Percentiles rank a stretch among this genome's conserved stretches.
phyloP scores from a whole-genome alignment of 2,329 filamentous ascomycete species.

The Colletotrichum tofieldiae region DNA sequence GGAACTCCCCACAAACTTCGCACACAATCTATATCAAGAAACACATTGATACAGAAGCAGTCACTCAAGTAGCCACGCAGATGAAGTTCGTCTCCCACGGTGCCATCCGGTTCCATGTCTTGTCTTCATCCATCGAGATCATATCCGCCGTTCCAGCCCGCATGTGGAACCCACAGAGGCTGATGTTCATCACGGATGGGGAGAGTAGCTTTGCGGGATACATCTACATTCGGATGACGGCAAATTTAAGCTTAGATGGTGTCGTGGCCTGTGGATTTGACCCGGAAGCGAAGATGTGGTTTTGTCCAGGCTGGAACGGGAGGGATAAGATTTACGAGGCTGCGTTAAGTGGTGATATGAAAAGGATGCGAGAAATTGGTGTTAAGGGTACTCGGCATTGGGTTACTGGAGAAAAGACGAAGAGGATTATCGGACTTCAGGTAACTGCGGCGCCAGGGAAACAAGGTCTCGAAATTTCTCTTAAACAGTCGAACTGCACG shows the following conservation, averaged over 20 bases:
- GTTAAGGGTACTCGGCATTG: not conserved
- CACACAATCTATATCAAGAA: not conserved
- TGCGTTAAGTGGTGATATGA: conserved; percentile 2
- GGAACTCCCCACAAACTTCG: not conserved
- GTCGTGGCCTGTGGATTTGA: conserved; percentile 10
- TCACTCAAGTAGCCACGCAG: not conserved
- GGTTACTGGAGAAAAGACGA: not conserved
- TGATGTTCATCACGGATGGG: conserved; percentile 12
- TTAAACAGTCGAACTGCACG: not conserved
- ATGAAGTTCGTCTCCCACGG: conserved; percentile 1
- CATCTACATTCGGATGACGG: not conserved
- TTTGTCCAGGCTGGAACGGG: conserved; percentile 3
- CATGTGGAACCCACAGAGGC: conserved; percentile 21
- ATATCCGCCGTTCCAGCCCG: not conserved
- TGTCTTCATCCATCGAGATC: not conserved
- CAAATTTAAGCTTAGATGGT: not conserved
- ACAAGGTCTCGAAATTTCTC: not conserved
- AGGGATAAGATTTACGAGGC: not conserved
- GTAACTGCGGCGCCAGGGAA: not conserved
- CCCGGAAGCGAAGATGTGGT: conserved; percentile 6
- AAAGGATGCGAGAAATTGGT: not conserved
- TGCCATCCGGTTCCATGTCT: conserved; percentile 1
- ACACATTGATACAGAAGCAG: not conserved
- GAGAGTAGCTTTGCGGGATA: not conserved
- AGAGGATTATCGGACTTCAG: conserved; percentile 2